Percentiles rank a stretch among this genome's conserved stretches.
Evolutionary conservation across 805 yeast species (phyloP).

Genomic region (Saccharomycopsis guyanensis): DNA sequence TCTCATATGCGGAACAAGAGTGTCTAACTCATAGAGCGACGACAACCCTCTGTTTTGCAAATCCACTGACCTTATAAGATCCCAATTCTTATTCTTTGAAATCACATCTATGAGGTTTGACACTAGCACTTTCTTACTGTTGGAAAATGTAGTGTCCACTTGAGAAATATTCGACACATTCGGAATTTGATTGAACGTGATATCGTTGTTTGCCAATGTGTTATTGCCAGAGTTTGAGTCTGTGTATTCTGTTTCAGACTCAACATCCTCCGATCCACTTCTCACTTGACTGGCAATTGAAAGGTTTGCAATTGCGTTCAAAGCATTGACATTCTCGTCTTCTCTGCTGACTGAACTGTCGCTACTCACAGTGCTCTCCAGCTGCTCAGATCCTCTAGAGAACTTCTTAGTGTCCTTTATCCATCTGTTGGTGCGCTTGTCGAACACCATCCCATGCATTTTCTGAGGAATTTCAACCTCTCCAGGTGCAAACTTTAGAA

Average conservation of each 20-base stretch:
- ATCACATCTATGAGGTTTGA: slow-evolving; percentile 35
- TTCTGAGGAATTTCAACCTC: slow-evolving; percentile 18
- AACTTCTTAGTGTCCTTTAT: slow-evolving; percentile 1
- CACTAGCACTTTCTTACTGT: slow-evolving; percentile 35
- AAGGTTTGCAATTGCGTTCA: slow-evolving; percentile 19
- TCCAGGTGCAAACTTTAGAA: slow-evolving; percentile 18
- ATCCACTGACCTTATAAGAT: slow-evolving; percentile 29
- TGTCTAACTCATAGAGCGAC: slow-evolving; percentile 34
- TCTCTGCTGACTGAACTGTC: not conserved
- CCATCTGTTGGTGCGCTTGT: slow-evolving; percentile 12
- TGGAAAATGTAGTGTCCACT: slow-evolving; percentile 39
- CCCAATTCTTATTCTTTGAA: slow-evolving; percentile 34
- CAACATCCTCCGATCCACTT: not conserved
- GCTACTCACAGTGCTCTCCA: not conserved
- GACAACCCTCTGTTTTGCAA: slow-evolving; percentile 29
- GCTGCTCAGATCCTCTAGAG: not conserved
- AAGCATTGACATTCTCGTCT: slow-evolving; percentile 18
- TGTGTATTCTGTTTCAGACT: not conserved
- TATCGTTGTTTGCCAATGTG: slow-evolving; percentile 9
- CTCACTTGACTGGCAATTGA: slow-evolving; percentile 11
- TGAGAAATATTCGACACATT: slow-evolving; percentile 37
- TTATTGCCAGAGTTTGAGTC: not conserved
- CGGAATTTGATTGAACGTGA: slow-evolving; percentile 17
- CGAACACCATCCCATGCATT: slow-evolving; percentile 19
- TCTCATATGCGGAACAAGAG: slow-evolving; percentile 35